phyloP scores from a whole-genome alignment of 2,329 filamentous ascomycete species.

The Alternaria triticina region DNA sequence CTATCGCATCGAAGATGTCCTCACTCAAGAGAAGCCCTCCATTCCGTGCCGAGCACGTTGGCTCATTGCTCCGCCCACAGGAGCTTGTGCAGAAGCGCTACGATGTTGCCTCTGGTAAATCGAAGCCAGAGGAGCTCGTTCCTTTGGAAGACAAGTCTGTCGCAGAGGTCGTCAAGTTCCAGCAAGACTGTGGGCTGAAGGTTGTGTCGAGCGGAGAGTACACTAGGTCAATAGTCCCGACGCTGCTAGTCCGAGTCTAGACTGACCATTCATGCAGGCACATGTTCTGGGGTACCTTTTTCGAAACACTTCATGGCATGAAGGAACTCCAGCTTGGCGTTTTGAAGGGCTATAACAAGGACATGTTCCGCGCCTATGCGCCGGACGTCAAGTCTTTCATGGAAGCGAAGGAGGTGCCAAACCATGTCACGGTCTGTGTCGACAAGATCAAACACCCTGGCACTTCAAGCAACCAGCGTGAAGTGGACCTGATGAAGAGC shows the following conservation, averaged over 20 bases:
- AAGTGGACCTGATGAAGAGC: slow-evolving; percentile 66
- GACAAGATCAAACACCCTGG: slow-evolving; percentile 65
- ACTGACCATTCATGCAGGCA: slow-evolving; percentile 40
- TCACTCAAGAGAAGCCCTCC: slow-evolving; percentile 56
- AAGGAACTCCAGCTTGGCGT: slow-evolving; percentile 55
- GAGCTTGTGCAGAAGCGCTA: slow-evolving; percentile 66
- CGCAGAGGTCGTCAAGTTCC: slow-evolving; percentile 68
- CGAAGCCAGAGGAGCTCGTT: slow-evolving; percentile 54
- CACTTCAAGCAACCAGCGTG: slow-evolving; percentile 61
- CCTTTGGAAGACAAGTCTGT: slow-evolving; percentile 70
- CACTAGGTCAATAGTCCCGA: slow-evolving; percentile 31
- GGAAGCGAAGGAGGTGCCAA: slow-evolving; percentile 61
- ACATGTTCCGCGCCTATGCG: slow-evolving; percentile 64
- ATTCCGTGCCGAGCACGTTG: slow-evolving; percentile 76
- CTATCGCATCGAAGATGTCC: slow-evolving; percentile 41
- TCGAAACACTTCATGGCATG: slow-evolving; percentile 62
- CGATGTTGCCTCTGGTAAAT: slow-evolving; percentile 59
- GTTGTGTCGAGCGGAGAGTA: slow-evolving; percentile 75
- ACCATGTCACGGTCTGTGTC: slow-evolving; percentile 63
- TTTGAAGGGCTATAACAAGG: slow-evolving; percentile 55
- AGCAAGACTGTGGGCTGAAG: slow-evolving; percentile 67
- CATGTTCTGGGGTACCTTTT: slow-evolving; percentile 65
- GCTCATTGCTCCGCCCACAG: slow-evolving; percentile 71
- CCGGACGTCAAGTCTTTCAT: slow-evolving; percentile 69
- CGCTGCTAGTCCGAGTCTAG: not conserved